Evolutionary conservation across 1,139 yeast genomes (phyloP).

Genomic region (Candida sp.): DNA sequence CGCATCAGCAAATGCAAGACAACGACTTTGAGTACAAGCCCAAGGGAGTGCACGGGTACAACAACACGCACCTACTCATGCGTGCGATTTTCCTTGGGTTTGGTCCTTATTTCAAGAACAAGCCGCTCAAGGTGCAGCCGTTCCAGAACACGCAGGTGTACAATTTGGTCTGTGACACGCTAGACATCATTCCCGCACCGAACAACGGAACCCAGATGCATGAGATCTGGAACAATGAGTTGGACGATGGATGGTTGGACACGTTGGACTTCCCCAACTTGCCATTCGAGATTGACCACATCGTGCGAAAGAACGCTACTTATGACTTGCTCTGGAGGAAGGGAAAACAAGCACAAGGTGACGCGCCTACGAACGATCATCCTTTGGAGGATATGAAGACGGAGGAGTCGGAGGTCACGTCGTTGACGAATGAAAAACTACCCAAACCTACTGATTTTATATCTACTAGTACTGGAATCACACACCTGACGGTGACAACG

Average conservation of each 20-base stretch:
- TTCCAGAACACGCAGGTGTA: slow-evolving; percentile 77
- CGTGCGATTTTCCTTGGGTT: slow-evolving; percentile 78
- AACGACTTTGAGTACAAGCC: slow-evolving; percentile 58
- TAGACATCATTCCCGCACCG: slow-evolving; percentile 57
- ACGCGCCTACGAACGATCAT: slow-evolving; percentile 22
- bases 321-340: slow-evolving; percentile 52
- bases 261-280: slow-evolving; percentile 59
- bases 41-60: slow-evolving; percentile 85
- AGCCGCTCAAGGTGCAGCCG: slow-evolving; percentile 52
- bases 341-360: not conserved
- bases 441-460: slow-evolving; percentile 43
- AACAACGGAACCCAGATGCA: slow-evolving; percentile 59
- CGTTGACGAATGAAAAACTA: slow-evolving; percentile 23
- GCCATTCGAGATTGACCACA: slow-evolving; percentile 49
- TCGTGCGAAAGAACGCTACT: slow-evolving; percentile 49
- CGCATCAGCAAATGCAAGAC: slow-evolving; percentile 58
- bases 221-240: slow-evolving; percentile 27
- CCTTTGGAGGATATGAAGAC: slow-evolving; percentile 30
- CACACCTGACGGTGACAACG: slow-evolving; percentile 1
- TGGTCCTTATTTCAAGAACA: slow-evolving; percentile 73
- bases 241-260: slow-evolving; percentile 63
- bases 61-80: slow-evolving; percentile 78
- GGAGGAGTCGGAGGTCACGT: slow-evolving; percentile 27
- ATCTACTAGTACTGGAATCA: slow-evolving; percentile 6
- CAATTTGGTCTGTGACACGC: slow-evolving; percentile 71